phyloP scores from a whole-genome alignment of 2,329 filamentous ascomycete species.

The Sporothrix mexicana region DNA sequence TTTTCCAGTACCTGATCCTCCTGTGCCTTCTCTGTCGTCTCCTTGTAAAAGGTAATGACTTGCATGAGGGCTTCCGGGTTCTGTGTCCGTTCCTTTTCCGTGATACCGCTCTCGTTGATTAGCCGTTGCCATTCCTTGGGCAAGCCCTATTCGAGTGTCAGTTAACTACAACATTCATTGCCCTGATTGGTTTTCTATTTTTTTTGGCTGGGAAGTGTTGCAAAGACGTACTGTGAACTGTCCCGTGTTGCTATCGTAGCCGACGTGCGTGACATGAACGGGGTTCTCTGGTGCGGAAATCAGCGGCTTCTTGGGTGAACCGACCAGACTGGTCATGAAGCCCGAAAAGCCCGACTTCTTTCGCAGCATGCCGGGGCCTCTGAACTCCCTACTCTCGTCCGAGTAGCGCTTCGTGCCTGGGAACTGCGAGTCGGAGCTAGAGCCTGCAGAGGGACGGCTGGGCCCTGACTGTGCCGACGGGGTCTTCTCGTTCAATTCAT shows the following conservation, averaged over 20 bases:
- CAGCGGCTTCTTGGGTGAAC: slow-evolving; percentile 85
- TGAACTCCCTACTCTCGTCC: slow-evolving; percentile 73
- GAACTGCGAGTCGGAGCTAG: slow-evolving; percentile 51
- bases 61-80: slow-evolving; percentile 95
- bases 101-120: slow-evolving; percentile 93
- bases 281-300: slow-evolving; percentile 99
- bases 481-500: slow-evolving; percentile 54
- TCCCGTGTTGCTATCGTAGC: slow-evolving; percentile 93
- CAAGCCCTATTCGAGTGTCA: slow-evolving; percentile 67
- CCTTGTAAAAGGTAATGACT: slow-evolving; percentile 96
- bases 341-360: slow-evolving; percentile 90
- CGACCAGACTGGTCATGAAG: slow-evolving; percentile 82
- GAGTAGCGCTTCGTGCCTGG: slow-evolving; percentile 74
- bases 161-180: neutral
- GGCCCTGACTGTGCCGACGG: slow-evolving; percentile 42
- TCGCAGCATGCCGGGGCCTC: slow-evolving; percentile 63
- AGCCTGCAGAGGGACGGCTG: slow-evolving; percentile 39
- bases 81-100: slow-evolving; percentile 92
- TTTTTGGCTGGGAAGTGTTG: neutral
- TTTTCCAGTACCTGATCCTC: slow-evolving; percentile 95
- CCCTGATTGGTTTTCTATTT: neutral
- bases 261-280: slow-evolving; percentile 96
- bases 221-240: slow-evolving; percentile 81
- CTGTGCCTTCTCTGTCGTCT: slow-evolving; percentile 78
- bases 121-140: slow-evolving; percentile 98